Conservation (phyloP, 148 eudicot genomes). For the Chenopodium berlandieri region DNA sequence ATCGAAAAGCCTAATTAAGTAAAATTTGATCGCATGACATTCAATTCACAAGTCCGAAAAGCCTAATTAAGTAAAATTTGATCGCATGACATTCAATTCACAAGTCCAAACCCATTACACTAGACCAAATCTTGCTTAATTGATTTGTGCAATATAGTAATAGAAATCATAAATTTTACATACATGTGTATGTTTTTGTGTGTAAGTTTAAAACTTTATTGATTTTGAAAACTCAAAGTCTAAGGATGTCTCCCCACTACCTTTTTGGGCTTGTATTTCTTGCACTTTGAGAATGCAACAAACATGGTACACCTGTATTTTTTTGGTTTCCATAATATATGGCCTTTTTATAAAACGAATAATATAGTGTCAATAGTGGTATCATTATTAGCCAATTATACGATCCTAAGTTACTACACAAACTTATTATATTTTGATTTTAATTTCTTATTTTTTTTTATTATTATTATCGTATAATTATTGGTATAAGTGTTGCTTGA, state of each 20-base stretch:
- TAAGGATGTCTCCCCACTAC: constrained; percentile 29
- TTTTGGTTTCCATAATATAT: constrained; percentile 3
- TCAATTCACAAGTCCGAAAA: no score
- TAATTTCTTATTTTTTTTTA: no score
- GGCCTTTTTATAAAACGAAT: neutral
- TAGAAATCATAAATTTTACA: no score
- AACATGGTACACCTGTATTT: constrained; percentile 26
- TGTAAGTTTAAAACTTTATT: constrained; percentile 7
- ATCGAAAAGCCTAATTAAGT: no score
- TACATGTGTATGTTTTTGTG: constrained; percentile 3
- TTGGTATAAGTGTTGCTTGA: neutral
- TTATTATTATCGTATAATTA: neutral
- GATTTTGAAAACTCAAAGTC: neutral
- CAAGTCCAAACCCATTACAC: no score
- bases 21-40: no score
- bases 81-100: no score
- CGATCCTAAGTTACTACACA: neutral
- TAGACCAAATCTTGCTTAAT: no score
- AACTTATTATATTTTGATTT: no score
- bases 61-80: no score
- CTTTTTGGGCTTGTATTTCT: neutral
- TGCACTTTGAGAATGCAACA: constrained; percentile 11
- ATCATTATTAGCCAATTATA: constrained; percentile 17
- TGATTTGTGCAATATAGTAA: no score
- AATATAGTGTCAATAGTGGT: neutral